Evolutionary conservation across 1,284 basidiomycete genomes (phyloP).

Genomic region (Marasmius oreades): DNA sequence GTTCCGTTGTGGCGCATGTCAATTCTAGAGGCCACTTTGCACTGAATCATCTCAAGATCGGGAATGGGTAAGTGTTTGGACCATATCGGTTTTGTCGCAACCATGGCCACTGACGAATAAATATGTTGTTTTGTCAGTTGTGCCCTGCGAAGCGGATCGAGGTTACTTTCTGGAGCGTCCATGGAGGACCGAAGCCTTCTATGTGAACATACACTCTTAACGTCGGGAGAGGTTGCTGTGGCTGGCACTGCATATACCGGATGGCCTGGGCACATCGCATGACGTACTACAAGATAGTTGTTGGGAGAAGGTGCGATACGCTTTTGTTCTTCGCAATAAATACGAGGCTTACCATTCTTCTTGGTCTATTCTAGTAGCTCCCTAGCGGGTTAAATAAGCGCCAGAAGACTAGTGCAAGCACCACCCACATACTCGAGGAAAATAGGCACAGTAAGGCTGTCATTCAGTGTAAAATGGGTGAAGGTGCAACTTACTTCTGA

Average conservation of each 20-base stretch:
- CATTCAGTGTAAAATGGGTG: too few species aligned
- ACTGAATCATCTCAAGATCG: conserved; percentile 38
- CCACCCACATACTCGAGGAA: too few species aligned
- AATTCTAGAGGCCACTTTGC: conserved; percentile 42
- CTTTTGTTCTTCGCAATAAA: too few species aligned
- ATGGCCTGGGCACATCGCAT: conserved; percentile 29
- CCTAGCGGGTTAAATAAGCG: too few species aligned
- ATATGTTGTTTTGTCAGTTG: conserved; percentile 20
- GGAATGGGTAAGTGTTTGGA: conserved; percentile 25
- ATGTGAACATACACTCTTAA: conserved; percentile 42
- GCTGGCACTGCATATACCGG: conserved; percentile 34
- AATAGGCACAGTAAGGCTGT: too few species aligned
- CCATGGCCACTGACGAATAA: not conserved
- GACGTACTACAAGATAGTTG: too few species aligned
- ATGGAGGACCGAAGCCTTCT: conserved; percentile 46
- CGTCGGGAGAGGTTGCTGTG: conserved; percentile 44
- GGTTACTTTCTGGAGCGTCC: conserved; percentile 44
- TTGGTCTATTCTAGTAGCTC: too few species aligned
- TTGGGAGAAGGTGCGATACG: too few species aligned
- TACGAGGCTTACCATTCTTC: too few species aligned
- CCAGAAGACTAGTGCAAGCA: too few species aligned
- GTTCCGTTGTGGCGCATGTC: conserved; percentile 43
- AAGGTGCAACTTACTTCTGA: too few species aligned
- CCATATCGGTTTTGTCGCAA: not conserved
- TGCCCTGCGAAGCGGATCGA: conserved; percentile 39